Percentiles rank a stretch among this genome's conserved stretches.
Evolutionary conservation across 2,329 filamentous ascomycete species (phyloP).

Genomic region (Colletotrichum sp.): DNA sequence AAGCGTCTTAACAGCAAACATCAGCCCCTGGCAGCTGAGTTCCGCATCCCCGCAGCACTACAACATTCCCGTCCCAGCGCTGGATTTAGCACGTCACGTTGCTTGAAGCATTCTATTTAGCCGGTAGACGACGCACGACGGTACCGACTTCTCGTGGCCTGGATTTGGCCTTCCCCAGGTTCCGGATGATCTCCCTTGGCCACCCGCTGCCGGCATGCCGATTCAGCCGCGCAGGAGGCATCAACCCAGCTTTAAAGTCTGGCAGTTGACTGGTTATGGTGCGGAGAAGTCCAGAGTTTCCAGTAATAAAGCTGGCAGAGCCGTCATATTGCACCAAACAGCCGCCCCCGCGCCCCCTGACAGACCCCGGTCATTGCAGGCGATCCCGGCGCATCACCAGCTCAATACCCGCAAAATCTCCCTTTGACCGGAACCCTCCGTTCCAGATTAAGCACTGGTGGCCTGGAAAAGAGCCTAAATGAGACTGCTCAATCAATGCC

Average conservation of each 20-base stretch:
- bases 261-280: neutral
- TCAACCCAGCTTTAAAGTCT: neutral
- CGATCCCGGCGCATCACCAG: neutral
- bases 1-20: neutral
- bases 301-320: neutral
- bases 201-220: neutral
- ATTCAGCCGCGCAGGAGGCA: neutral
- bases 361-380: neutral
- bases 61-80: neutral
- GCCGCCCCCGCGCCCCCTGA: neutral
- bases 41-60: neutral
- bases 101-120: neutral
- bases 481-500: neutral
- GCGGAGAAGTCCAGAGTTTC: neutral
- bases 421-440: slow-evolving; percentile 15
- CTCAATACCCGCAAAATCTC: neutral
- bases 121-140: neutral
- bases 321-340: neutral
- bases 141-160: neutral
- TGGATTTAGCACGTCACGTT: neutral
- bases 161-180: neutral
- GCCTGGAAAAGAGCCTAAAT: slow-evolving; percentile 15
- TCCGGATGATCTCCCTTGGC: neutral
- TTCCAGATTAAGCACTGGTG: slow-evolving; percentile 17
- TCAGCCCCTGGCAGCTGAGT: neutral